Base-by-base conservation (phyloP, 352 stramenopile genomes). In the Globisporangium echinulatum region DNA sequence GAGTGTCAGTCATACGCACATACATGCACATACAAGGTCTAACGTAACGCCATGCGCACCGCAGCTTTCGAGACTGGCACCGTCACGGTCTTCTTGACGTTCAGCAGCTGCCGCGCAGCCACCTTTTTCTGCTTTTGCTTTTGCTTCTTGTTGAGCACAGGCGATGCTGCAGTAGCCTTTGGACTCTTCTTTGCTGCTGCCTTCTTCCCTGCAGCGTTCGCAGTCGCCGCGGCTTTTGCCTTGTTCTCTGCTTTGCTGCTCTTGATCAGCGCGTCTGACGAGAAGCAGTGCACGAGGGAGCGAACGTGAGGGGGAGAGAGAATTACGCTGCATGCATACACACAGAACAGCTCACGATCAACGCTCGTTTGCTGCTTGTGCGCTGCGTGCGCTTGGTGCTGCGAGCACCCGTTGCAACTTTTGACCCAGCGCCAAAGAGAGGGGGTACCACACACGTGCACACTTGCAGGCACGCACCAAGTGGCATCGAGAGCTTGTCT, bases 41-140 rank as follows among this genome's bases (percentile, higher is more conserved):
- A 48, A 15, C 11, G 11, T 14, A n/a, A 17, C 43, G 43, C 11
- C 25, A 33, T 46, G 70, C 71, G 64, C 69, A 90, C 79, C 46
- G 70, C 68, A 36, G 74, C 69, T 64, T 90, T 90, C 52, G 77
- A 74, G n/a, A 87, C 66, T 7, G 76, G 74, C 19, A 90, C 77
- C 5, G 79, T 67, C 56, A 90, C 74, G 39, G 75, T 87, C 62
- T 90, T 90, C 70, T 90, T 90, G 46, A 90, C 79, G 55, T 79
- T 87, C 54, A 82, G 71, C 60, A 79, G 69, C 58, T 82, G 83
- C 58, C 75, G 79, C 48, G 51, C 57, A 6, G 42, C 51, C 42
- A 72, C 65, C 54, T 73, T 59, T 43, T 51, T 43, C 51, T 59
- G 40, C n/a, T 17, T 11, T 48, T 56, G 48, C 42, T 33, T 25